phyloP scores from a whole-genome alignment of 176 grass and related monocot species.

The Bonia amplexicaulis region DNA sequence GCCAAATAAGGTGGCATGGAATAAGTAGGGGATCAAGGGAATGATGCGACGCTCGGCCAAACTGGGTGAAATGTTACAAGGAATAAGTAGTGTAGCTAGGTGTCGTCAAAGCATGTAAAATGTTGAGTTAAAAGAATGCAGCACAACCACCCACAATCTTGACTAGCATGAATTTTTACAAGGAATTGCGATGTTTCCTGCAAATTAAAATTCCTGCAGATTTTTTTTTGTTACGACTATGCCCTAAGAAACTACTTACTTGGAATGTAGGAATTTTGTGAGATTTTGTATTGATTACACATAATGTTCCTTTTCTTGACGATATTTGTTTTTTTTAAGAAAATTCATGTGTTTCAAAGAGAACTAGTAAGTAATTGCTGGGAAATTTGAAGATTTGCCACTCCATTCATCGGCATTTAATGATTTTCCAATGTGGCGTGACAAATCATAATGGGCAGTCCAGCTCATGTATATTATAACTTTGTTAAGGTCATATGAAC shows the following conservation, averaged over 20 bases:
- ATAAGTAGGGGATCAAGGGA: background rate
- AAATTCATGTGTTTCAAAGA: background rate
- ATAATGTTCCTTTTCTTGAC: background rate
- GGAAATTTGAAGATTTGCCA: too few relatives aligned
- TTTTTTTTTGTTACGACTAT: background rate
- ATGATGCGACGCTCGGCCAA: conserved; percentile 12
- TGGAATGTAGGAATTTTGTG: background rate
- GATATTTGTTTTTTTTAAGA: background rate
- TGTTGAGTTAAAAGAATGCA: background rate
- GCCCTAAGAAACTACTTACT: background rate
- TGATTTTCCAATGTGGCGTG: background rate
- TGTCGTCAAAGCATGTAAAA: background rate
- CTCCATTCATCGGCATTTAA: too few relatives aligned
- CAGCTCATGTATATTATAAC: background rate
- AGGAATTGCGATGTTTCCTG: background rate
- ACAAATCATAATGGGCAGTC: background rate
- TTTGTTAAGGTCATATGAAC: background rate
- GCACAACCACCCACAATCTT: background rate
- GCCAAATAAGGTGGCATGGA: conserved; percentile 24
- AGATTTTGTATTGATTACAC: background rate
- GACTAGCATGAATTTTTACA: background rate
- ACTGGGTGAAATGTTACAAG: background rate
- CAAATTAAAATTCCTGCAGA: background rate
- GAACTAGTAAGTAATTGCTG: background rate
- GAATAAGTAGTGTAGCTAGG: background rate